A percentile compares a stretch with the other conserved stretches of the same genome.
phyloP scores from a whole-genome alignment of 176 grass and related monocot species.

The Microstegium vimineum region DNA sequence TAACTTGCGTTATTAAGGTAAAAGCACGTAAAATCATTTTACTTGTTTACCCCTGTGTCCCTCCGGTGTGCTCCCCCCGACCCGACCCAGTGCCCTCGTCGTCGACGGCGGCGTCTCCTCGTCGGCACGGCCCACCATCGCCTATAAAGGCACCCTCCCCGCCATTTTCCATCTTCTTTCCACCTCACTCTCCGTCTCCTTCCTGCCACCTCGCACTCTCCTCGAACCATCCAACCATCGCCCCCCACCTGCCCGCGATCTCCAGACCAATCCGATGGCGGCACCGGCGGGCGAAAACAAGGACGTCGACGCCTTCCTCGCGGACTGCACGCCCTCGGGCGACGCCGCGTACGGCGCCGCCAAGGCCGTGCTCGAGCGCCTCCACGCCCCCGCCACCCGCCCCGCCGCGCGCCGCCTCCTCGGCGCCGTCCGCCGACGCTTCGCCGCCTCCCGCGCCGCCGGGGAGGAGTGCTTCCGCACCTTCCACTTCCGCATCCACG shows the following conservation, averaged over 20 bases:
- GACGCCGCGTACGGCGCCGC: conserved; percentile 76
- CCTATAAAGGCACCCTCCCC: background rate
- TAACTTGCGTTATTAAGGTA: background rate
- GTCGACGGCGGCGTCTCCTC: background rate
- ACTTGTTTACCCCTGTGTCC: background rate
- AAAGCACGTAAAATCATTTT: background rate
- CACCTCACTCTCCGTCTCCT: background rate
- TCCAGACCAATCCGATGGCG: background rate
- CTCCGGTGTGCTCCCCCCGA: background rate
- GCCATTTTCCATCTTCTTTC: conserved; percentile 8
- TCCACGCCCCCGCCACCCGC: conserved; percentile 50
- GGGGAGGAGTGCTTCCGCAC: conserved; percentile 65
- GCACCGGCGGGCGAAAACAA: conserved; percentile 12
- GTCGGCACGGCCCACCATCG: background rate
- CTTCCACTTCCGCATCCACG: conserved; percentile 93
- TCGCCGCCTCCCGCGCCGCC: conserved; percentile 37
- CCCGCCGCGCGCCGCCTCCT: conserved; percentile 73
- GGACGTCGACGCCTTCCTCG: conserved; percentile 65
- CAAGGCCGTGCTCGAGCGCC: conserved; percentile 72
- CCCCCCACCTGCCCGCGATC: background rate
- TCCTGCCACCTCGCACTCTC: background rate
- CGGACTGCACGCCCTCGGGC: conserved; percentile 64
- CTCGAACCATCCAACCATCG: background rate
- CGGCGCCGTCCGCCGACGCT: conserved; percentile 60
- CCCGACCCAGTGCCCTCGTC: background rate